Evolutionary conservation across 2,329 filamentous ascomycete genomes (phyloP).

Genomic region (Phialemoniopsis sp.): DNA sequence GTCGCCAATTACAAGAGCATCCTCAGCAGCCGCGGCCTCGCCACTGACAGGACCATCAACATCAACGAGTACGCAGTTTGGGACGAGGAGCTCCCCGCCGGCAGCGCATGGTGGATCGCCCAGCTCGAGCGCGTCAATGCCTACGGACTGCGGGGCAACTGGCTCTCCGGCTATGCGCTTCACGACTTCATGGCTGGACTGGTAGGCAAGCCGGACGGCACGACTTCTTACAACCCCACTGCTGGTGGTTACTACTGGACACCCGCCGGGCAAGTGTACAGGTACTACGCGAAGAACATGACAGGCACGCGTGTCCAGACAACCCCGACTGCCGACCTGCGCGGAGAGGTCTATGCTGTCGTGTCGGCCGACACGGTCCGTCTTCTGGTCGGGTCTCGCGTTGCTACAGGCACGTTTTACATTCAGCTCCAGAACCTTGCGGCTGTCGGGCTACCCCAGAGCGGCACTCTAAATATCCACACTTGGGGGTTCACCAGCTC

Average conservation of each 20-base stretch:
- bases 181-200: constrained; percentile 39
- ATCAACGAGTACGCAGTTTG: constrained; percentile 43
- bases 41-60: constrained; percentile 27
- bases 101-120: constrained; percentile 38
- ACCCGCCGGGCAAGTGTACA: constrained; percentile 38
- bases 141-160: constrained; percentile 38
- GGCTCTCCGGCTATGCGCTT: constrained; percentile 30
- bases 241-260: constrained; percentile 10
- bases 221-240: constrained; percentile 2
- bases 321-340: constrained; percentile 23
- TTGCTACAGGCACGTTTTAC: constrained; percentile 23
- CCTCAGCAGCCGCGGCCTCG: constrained; percentile 20
- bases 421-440: constrained; percentile 24
- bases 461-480: constrained; percentile 24
- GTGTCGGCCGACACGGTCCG: constrained; percentile 21
- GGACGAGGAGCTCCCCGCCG: constrained; percentile 33
- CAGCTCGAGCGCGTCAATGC: constrained; percentile 39
- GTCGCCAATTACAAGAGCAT: constrained; percentile 18
- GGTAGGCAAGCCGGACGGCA: constrained; percentile 11
- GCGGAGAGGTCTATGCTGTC: constrained; percentile 32
- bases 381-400: constrained; percentile 27
- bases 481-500: constrained; percentile 19
- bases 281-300: constrained; percentile 40
- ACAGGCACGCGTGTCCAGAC: constrained; percentile 32
- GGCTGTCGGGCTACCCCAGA: constrained; percentile 23